Evolutionary conservation across 495 filamentous ascomycete species (phyloP).

Genomic region (Extremus antarcticus): DNA sequence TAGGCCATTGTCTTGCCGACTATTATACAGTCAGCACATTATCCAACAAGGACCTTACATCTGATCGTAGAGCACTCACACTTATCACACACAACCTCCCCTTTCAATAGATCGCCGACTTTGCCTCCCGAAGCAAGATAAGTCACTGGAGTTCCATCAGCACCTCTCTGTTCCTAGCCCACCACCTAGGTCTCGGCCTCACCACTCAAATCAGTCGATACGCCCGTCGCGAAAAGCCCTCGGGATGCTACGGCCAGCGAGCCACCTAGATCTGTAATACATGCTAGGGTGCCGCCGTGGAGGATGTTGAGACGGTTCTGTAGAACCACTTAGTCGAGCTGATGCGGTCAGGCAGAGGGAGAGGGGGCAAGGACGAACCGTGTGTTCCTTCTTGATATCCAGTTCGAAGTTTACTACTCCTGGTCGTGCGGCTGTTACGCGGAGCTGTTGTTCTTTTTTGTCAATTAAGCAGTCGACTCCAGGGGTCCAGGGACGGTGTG

Average conservation of each 20-base stretch:
- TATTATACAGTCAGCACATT: conserved; percentile 25
- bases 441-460: conserved; percentile 50
- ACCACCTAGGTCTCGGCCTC: conserved; percentile 14
- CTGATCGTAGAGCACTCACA: conserved; percentile 41
- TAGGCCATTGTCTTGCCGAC: conserved; percentile 90
- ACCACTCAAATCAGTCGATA: conserved; percentile 89
- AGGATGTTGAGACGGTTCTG: conserved; percentile 84
- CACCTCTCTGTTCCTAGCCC: background rate
- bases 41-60: too few relatives aligned
- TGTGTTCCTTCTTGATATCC: conserved; percentile 76
- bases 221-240: conserved; percentile 78
- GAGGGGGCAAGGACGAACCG: conserved; percentile 38
- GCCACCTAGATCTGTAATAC: conserved; percentile 88
- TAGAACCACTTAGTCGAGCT: background rate
- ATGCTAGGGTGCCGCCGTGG: conserved; percentile 91
- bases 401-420: conserved; percentile 82
- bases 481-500: background rate
- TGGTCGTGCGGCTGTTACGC: conserved; percentile 61
- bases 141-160: conserved; percentile 51
- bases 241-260: conserved; percentile 86
- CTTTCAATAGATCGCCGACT: conserved; percentile 65
- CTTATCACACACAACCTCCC: conserved; percentile 73
- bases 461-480: too few relatives aligned
- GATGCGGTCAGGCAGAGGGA: too few relatives aligned
- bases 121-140: conserved; percentile 78